Percentiles rank a stretch among this genome's conserved stretches.
Evolutionary conservation across 1,284 basidiomycete genomes (phyloP).

Genomic region (Puccinia horiana): DNA sequence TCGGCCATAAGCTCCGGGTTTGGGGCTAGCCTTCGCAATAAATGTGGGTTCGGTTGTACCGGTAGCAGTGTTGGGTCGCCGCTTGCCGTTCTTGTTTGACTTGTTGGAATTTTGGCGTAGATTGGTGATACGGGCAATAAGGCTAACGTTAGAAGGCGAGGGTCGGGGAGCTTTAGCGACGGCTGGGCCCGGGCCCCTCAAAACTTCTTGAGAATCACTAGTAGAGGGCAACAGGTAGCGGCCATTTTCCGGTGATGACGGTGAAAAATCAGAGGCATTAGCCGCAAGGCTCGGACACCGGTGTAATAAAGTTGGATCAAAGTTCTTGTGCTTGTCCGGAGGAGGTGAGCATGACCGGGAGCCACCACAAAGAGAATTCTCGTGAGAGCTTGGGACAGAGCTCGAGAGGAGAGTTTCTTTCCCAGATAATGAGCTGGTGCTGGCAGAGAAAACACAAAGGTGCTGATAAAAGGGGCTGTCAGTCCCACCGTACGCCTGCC

Average conservation of each 20-base stretch:
- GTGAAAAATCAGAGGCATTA: neutral
- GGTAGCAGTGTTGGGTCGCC: constrained; percentile 40
- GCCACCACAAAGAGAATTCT: neutral
- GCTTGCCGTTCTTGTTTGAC: constrained; percentile 6
- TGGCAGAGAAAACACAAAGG: neutral
- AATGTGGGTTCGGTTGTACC: constrained; percentile 12
- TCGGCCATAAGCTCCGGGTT: neutral
- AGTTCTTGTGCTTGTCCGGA: neutral
- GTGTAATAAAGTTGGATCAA: neutral
- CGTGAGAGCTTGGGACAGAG: neutral
- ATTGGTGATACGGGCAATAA: constrained; percentile 29
- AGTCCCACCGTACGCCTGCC: constrained; percentile 24
- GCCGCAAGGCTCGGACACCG: constrained; percentile 1
- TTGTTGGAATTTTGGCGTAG: constrained; percentile 16
- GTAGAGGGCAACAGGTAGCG: neutral
- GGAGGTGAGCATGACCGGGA: constrained; percentile 11
- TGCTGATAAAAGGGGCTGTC: constrained; percentile 36
- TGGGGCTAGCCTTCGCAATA: neutral
- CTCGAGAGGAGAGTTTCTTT: constrained; percentile 16
- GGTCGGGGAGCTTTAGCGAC: neutral
- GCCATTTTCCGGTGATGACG: neutral
- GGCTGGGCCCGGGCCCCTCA: neutral
- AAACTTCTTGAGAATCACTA: constrained; percentile 25
- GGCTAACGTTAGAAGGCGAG: neutral
- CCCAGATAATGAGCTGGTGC: constrained; percentile 15